Evolutionary conservation across 345 rosid genomes (phyloP).

Genomic region (Arabis alpina): DNA sequence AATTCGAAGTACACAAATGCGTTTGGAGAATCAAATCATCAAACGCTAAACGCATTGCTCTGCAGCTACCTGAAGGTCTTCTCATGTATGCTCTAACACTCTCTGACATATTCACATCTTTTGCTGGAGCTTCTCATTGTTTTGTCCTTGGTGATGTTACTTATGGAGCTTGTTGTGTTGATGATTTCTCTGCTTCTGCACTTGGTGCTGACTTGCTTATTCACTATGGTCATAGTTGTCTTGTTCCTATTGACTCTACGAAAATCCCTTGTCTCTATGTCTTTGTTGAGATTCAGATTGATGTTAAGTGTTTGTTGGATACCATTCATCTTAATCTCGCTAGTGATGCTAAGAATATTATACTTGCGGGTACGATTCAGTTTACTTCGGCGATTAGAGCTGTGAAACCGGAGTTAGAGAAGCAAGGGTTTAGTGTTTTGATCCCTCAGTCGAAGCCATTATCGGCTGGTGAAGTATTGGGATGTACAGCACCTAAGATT

Average conservation of each 20-base stretch:
- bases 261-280: slow-evolving; percentile 87
- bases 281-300: slow-evolving; percentile 85
- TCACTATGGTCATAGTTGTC: slow-evolving; percentile 93
- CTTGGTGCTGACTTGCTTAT: slow-evolving; percentile 80
- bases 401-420: slow-evolving; percentile 79
- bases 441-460: slow-evolving; percentile 90
- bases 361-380: slow-evolving; percentile 91
- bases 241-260: slow-evolving; percentile 81
- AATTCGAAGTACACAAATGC: slow-evolving; percentile 85
- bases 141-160: slow-evolving; percentile 91
- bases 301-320: slow-evolving; percentile 55
- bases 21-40: slow-evolving; percentile 72
- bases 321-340: slow-evolving; percentile 59
- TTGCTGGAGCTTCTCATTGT: slow-evolving; percentile 67
- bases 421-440: slow-evolving; percentile 62
- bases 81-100: slow-evolving; percentile 86
- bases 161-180: slow-evolving; percentile 93
- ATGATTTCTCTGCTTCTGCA: slow-evolving; percentile 78
- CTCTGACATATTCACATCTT: slow-evolving; percentile 83
- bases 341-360: slow-evolving; percentile 37
- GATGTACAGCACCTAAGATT: slow-evolving; percentile 82
- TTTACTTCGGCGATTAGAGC: slow-evolving; percentile 84
- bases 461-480: slow-evolving; percentile 87
- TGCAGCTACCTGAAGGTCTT: slow-evolving; percentile 92
- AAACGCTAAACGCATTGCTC: slow-evolving; percentile 69